Evolutionary conservation across 1,139 yeast species (phyloP).

Genomic region (Yamadazyma membranifaciens): DNA sequence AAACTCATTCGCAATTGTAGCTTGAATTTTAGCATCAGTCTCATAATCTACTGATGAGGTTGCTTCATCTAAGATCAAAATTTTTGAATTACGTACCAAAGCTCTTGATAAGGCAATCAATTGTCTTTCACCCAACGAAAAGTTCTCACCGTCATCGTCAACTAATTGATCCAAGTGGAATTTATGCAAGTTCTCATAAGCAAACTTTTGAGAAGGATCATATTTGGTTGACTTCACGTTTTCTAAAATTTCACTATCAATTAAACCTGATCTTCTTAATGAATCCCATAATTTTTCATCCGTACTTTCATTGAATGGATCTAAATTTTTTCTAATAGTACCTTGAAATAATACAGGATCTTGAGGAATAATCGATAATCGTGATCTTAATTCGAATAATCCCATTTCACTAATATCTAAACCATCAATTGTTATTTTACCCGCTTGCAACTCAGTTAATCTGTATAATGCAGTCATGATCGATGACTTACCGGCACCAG

Average conservation of each 20-base stretch:
- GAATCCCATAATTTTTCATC: constrained; percentile 58
- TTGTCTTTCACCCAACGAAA: constrained; percentile 42
- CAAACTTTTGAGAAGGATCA: constrained; percentile 11
- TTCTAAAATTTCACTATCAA: constrained; percentile 32
- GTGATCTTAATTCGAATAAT: constrained; percentile 54
- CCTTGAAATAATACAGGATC: constrained; percentile 75
- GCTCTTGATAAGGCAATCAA: constrained; percentile 44
- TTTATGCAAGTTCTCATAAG: constrained; percentile 41
- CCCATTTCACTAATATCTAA: constrained; percentile 71
- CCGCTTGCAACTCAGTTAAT: constrained; percentile 82
- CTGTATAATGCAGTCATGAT: constrained; percentile 92
- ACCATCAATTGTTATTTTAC: constrained; percentile 78
- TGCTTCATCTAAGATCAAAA: constrained; percentile 42
- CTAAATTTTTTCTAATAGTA: constrained; percentile 61
- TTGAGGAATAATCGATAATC: constrained; percentile 73
- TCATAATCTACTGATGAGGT: constrained; percentile 44
- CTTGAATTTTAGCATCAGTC: constrained; percentile 41
- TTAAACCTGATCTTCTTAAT: constrained; percentile 60
- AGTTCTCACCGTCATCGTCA: constrained; percentile 40
- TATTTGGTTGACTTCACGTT: constrained; percentile 36
- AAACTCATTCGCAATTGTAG: constrained; percentile 34
- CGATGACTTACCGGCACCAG: constrained; percentile 98
- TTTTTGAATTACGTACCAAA: constrained; percentile 35
- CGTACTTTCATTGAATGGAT: constrained; percentile 54
- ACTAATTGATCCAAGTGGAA: constrained; percentile 36